Evolutionary conservation across 352 stramenopile genomes (phyloP).

Genomic region (Phytophthora capsici): DNA sequence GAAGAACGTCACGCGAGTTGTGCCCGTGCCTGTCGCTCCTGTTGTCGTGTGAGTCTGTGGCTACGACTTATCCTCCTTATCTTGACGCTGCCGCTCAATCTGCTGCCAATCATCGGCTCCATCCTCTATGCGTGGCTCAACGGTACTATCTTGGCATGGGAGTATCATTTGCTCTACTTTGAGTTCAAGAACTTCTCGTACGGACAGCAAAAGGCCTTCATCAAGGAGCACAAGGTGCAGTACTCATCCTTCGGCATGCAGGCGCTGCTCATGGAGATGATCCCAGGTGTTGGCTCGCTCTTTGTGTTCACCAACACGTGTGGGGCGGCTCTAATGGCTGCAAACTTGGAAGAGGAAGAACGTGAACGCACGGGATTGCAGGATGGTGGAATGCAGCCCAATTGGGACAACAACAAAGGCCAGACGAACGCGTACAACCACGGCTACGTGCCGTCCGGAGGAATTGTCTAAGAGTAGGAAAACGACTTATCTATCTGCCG

Average conservation of each 20-base stretch:
- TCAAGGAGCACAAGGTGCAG: slow-evolving; percentile 54
- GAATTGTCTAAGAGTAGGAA: slow-evolving; percentile 35
- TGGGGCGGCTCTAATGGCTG: slow-evolving; percentile 69
- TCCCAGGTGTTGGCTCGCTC: slow-evolving; percentile 63
- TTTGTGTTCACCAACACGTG: slow-evolving; percentile 81
- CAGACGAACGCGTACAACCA: slow-evolving; percentile 21
- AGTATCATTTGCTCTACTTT: slow-evolving; percentile 82
- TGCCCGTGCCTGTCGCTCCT: slow-evolving; percentile 48
- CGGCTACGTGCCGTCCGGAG: slow-evolving; percentile 27
- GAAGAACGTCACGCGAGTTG: slow-evolving; percentile 53
- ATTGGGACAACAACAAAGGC: slow-evolving; percentile 14
- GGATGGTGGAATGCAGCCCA: slow-evolving; percentile 6
- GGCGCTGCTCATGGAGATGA: slow-evolving; percentile 76
- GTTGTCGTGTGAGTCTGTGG: slow-evolving; percentile 66
- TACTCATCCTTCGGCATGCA: slow-evolving; percentile 80
- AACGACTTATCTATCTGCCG: slow-evolving; percentile 7
- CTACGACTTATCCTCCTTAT: slow-evolving; percentile 59
- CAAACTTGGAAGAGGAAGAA: slow-evolving; percentile 63
- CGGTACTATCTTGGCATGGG: slow-evolving; percentile 70
- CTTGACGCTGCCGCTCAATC: slow-evolving; percentile 68
- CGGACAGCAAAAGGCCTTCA: slow-evolving; percentile 57
- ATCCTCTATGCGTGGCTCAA: slow-evolving; percentile 76
- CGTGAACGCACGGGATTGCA: slow-evolving; percentile 16
- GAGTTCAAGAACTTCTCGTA: slow-evolving; percentile 71
- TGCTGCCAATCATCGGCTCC: slow-evolving; percentile 70